Evolutionary conservation across 441 rosid species (phyloP).

Genomic region (Croton laevigatus): DNA sequence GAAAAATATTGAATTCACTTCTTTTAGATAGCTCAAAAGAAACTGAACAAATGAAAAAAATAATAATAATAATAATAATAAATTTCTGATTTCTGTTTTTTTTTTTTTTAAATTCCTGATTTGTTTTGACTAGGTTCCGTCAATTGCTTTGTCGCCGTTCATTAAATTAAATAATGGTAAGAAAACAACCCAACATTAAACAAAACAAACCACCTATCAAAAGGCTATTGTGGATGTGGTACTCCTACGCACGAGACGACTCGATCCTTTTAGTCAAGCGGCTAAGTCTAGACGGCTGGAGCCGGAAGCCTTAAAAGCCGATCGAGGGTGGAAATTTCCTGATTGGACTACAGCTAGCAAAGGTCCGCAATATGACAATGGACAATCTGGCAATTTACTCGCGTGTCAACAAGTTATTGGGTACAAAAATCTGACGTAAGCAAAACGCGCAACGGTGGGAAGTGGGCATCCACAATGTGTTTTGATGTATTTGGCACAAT

Average conservation of each 20-base stretch:
- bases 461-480: neutral
- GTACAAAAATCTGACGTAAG: neutral
- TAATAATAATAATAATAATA: no score
- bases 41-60: no score
- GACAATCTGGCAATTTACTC: constrained; percentile 1
- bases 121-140: no score
- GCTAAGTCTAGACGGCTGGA: no score
- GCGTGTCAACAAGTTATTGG: neutral
- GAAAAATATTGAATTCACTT: no score
- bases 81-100: no score
- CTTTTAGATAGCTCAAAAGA: no score
- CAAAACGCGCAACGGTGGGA: neutral
- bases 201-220: neutral
- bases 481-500: neutral
- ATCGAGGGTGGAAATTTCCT: no score
- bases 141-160: neutral
- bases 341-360: constrained; percentile 8
- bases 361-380: neutral
- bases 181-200: neutral
- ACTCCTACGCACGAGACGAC: neutral
- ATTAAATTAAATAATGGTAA: neutral
- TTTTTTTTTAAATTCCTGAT: no score
- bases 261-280: neutral
- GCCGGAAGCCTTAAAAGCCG: neutral
- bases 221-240: no score